Evolutionary conservation across 805 yeast species (phyloP), one percentile per base, ranked within the genome.

Genomic region (Yarrowia alimentaria): DNA sequence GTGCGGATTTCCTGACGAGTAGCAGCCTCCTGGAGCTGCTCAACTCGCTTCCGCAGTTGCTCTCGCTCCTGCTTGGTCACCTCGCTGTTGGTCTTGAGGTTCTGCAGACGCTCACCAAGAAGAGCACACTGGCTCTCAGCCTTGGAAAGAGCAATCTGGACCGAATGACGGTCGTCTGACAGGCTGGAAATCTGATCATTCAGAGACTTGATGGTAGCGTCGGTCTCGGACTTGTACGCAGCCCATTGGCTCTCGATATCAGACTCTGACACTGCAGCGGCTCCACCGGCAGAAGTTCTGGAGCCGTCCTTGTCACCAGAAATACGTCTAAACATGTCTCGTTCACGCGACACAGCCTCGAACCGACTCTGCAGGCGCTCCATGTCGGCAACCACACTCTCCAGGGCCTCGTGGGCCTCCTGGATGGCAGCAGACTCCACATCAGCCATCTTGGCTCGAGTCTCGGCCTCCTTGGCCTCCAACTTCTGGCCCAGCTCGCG

Each of bases 401-500:
- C 60, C 24, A 70, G 62, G 4, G 68, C 62, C 32, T 57, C 55
- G 24, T 62, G 63, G 18, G 72, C 72, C 47, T 61, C 68, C 24
- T 56, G 58, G 8, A 67, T 56, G 12, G 68, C 69, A 6, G 64
- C 58, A 5, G 65, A 59, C 45, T 61, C 67, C 11, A 61, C 47
- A 14, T 58, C 58, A 28, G 57, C 62, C 45, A 59, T 31, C 29
- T 54, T 52, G 21, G 54, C 47, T 7, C 57, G 54, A 16, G 58
- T 25, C 13, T 55, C 58, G 12, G 60, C 59, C 57, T 85, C 95
- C 43, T 78, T 77, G 5, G 63, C 66, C 61, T 90, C 96, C 51
- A 90, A 68, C 59, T 80, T 79, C 30, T 75, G 71, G 9, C 91
- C 94, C 13, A 91, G 69, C 45, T 77, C 78, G 55, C 98, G 75